Evolutionary conservation across 2,329 filamentous ascomycete genomes (phyloP).

Genomic region (Phaeophleospora eucalypticola): DNA sequence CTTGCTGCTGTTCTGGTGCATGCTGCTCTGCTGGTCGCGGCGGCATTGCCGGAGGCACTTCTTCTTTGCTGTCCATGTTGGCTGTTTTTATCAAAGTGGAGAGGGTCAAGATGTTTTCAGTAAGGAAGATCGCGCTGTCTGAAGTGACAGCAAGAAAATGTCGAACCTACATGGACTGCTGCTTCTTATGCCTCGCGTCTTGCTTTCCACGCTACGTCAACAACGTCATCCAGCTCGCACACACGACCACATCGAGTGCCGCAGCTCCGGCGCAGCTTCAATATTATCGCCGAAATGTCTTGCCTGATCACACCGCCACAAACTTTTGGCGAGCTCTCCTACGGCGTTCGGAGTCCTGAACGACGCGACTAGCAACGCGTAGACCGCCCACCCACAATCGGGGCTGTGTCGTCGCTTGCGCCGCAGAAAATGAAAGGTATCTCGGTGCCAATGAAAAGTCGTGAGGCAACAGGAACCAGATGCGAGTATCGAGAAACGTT

Average conservation of each 20-base stretch:
- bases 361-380: background rate
- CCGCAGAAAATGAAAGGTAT: too few species aligned
- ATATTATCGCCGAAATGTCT: too few species aligned
- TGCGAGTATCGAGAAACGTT: background rate
- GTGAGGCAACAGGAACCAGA: background rate
- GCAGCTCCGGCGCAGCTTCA: too few species aligned
- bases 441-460: too few species aligned
- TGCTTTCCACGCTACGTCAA: too few species aligned
- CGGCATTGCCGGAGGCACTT: constrained; percentile 10
- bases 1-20: constrained; percentile 4
- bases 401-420: too few species aligned
- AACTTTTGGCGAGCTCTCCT: background rate
- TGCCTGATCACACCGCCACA: background rate
- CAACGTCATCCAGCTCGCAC: too few species aligned
- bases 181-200: too few species aligned
- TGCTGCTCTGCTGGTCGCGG: constrained; percentile 7
- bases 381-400: too few species aligned
- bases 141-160: background rate
- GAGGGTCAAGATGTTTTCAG: background rate
- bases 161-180: too few species aligned
- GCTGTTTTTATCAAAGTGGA: background rate
- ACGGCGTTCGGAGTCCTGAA: background rate
- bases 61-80: constrained; percentile 4
- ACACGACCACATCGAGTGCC: too few species aligned
- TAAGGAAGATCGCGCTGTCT: background rate